Percentiles rank a stretch among this genome's conserved stretches.
These are phyloP conservation scores for Nitzschia sp. DNA, from an alignment of 108 stramenopile genomes.

Conservation along the genomic window DNA sequence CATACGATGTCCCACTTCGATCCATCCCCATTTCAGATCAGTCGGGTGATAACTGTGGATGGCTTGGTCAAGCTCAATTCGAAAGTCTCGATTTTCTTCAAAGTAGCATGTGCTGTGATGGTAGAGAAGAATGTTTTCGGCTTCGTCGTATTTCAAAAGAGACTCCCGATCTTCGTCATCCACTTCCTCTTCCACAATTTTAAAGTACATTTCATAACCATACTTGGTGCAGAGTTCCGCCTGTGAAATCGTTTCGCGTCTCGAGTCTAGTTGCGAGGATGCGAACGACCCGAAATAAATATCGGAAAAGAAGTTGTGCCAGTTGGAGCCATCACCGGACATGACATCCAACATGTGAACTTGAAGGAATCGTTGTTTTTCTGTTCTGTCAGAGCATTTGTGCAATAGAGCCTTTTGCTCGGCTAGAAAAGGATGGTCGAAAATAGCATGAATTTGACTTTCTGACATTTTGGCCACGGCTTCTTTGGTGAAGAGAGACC, in stretches of 20 bases:
- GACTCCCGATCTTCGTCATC: conserved; percentile 8
- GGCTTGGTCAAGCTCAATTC: neutral
- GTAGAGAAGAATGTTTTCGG: conserved; percentile 18
- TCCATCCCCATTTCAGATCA: conserved; percentile 33
- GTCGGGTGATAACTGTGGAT: conserved; percentile 13
- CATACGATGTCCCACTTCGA: conserved; percentile 20
- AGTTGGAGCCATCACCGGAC: conserved; percentile 16
- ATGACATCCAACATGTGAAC: conserved; percentile 39
- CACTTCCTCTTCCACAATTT: conserved; percentile 19
- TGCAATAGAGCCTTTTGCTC: neutral
- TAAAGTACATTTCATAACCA: conserved; percentile 40
- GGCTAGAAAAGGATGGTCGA: conserved; percentile 24
- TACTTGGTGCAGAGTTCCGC: conserved; percentile 20
- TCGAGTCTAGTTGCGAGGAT: conserved; percentile 29
- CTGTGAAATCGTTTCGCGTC: conserved; percentile 16
- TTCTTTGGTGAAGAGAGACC: conserved; percentile 19
- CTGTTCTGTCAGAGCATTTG: neutral
- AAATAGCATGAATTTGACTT: conserved; percentile 13
- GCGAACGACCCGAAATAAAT: conserved; percentile 38
- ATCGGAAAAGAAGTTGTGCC: conserved; percentile 21
- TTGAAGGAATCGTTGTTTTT: conserved; percentile 10
- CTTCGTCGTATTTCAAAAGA: conserved; percentile 10
- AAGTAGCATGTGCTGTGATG: conserved; percentile 30
- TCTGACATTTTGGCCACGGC: conserved; percentile 9
- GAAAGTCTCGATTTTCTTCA: conserved; percentile 17